Conservation (phyloP, 176 grass and related monocot species). For the Aegilops longissima region DNA sequence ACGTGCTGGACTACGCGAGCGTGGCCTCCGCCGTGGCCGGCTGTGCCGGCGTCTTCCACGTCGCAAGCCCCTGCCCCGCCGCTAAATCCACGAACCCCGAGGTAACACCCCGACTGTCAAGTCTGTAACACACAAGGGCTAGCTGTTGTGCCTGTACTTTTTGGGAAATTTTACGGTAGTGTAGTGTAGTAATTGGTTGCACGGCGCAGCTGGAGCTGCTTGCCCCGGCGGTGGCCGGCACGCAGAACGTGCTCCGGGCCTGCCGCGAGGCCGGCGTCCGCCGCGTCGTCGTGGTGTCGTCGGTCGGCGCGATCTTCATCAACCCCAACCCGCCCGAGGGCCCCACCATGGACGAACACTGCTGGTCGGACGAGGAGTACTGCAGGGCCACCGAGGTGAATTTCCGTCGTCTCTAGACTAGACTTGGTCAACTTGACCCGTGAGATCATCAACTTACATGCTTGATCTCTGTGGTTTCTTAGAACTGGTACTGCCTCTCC, state of each 20-base stretch:
- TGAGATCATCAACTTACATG: background rate
- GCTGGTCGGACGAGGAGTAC: constrained; percentile 64
- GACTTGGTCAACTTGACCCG: background rate
- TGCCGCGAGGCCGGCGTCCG: constrained; percentile 45
- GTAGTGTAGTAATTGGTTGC: background rate
- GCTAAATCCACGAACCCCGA: background rate
- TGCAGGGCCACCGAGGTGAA: constrained; percentile 57
- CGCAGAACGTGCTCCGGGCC: constrained; percentile 62
- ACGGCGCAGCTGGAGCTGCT: constrained; percentile 50
- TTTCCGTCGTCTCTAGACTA: background rate
- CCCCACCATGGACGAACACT: constrained; percentile 51
- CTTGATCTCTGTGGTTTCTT: background rate
- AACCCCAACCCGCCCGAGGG: constrained; percentile 44
- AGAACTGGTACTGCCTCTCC: constrained; percentile 50
- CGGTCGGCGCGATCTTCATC: constrained; percentile 38
- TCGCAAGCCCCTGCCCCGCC: background rate
- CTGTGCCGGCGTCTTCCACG: constrained; percentile 76
- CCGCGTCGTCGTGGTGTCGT: constrained; percentile 71
- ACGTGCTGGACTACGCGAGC: constrained; percentile 49
- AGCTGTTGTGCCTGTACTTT: too few species aligned
- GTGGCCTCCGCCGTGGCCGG: constrained; percentile 50
- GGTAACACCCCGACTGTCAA: background rate
- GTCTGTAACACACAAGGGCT: too few species aligned
- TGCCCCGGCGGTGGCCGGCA: constrained; percentile 61
- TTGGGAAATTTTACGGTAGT: too few species aligned